A percentile compares a stretch with the other conserved stretches of the same genome.
Evolutionary conservation across 2,329 filamentous ascomycete species (phyloP).

Genomic region (Penicillium sp.): DNA sequence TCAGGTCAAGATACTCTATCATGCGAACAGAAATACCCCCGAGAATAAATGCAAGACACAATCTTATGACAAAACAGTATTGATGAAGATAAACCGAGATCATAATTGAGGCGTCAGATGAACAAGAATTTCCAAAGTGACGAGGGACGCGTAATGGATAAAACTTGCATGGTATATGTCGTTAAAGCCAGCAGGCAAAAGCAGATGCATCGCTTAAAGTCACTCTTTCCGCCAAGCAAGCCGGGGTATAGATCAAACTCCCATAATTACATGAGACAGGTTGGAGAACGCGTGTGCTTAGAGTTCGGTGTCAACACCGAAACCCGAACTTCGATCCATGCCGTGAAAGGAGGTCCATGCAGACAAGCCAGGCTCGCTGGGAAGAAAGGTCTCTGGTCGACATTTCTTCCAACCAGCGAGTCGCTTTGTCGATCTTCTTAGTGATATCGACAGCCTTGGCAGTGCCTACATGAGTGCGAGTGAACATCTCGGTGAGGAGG

Average conservation of each 20-base stretch:
- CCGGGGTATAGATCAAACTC: background rate
- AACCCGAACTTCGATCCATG: slow-evolving; percentile 16
- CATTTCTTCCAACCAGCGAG: slow-evolving; percentile 37
- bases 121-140: background rate
- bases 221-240: background rate
- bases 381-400: slow-evolving; percentile 33
- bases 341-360: slow-evolving; percentile 24
- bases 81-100: background rate
- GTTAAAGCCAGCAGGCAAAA: background rate
- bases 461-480: slow-evolving; percentile 30
- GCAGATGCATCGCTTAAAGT: background rate
- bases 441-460: slow-evolving; percentile 26
- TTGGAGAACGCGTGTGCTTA: background rate
- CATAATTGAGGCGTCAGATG: background rate
- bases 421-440: slow-evolving; percentile 31
- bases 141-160: background rate
- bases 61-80: background rate
- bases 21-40: background rate
- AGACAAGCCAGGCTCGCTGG: slow-evolving; percentile 33
- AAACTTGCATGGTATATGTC: background rate
- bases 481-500: slow-evolving; percentile 37
- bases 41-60: background rate
- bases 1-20: background rate
- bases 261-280: background rate
- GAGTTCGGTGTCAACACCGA: slow-evolving; percentile 4